Percentiles rank a stretch among this genome's conserved stretches.
Conservation (phyloP, 768 basidiomycete genomes). For the Rhodosporidiobolus sp. region DNA sequence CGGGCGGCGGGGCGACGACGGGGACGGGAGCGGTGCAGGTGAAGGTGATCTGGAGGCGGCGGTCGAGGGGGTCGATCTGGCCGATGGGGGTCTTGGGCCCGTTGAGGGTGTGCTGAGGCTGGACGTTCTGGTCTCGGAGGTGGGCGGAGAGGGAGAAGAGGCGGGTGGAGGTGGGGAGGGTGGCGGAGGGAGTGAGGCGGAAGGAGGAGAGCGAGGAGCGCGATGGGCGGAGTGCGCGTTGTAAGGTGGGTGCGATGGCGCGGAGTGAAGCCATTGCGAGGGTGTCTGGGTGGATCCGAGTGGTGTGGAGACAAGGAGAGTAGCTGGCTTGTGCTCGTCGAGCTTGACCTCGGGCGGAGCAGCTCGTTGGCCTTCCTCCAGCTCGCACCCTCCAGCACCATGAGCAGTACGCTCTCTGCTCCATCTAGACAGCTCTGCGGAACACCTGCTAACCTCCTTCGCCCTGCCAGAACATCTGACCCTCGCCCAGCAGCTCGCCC, state of each 20-base stretch:
- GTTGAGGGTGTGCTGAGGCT: not conserved
- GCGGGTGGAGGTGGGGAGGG: not conserved
- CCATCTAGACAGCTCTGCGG: too few species aligned
- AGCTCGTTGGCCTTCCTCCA: too few species aligned
- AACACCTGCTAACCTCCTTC: not conserved
- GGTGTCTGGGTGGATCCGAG: too few species aligned
- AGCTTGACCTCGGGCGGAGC: too few species aligned
- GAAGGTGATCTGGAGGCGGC: slow-evolving; percentile 71
- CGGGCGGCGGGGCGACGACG: not conserved
- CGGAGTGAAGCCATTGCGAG: too few species aligned
- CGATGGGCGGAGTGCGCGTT: not conserved
- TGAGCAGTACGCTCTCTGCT: not conserved
- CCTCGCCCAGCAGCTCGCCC: slow-evolving; percentile 68
- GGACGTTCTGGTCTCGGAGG: not conserved
- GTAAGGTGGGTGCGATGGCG: not conserved
- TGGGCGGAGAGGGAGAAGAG: not conserved
- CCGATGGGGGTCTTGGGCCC: slow-evolving; percentile 34
- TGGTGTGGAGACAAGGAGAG: too few species aligned
- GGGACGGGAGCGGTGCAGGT: slow-evolving; percentile 70
- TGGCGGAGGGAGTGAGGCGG: not conserved
- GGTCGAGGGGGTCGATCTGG: slow-evolving; percentile 59
- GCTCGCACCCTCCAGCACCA: not conserved
- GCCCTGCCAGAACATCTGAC: slow-evolving; percentile 43
- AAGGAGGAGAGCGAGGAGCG: not conserved
- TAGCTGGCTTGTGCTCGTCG: too few species aligned